Base-by-base conservation (phyloP, 2,329 filamentous ascomycete genomes). In the Chalara sp. region DNA sequence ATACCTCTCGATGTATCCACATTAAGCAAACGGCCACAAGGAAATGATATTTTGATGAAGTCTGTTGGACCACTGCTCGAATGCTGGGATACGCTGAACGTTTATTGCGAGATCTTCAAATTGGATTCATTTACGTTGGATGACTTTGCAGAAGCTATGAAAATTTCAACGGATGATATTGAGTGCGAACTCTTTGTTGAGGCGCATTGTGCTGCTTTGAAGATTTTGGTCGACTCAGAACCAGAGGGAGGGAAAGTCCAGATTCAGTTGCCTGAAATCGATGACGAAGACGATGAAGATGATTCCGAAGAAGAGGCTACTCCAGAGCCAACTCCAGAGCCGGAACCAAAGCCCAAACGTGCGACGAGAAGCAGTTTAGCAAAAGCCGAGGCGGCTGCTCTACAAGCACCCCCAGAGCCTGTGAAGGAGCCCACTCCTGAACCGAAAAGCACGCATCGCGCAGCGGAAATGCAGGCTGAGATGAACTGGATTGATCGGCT, bases 71-170 rank as follows among this genome's bases (percentile, higher is more conserved):
- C 83, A 2, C 72, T 97, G 12, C 71, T 99, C 29, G 92, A 96
- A 69, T 89, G 88, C 0, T 99, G 93, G 93, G 90, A 96, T 61
- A 96, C 91, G 0, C 76, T 99, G 33, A 99, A 96, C 62, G 92
- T 99, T n/a, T 96, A 96, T 65, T 95, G 90, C 64, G 89, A 96
- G 63, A 86, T 96, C 13, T 95, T 95, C 64, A 82, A 89, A 63
- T 76, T 99, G 30, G 93, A 99, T 67, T 97, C 92, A 0, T 99
- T 99, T 65, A 97, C 92, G 0, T 95, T 97, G 62, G 93, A 99
- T 66, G 93, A 99, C 67, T 97, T 91, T 62, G 77, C 96, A 5
- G 87, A 97, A 65, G 86, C 91, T 0, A 83, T 99, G 76, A 79
- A 84, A 46, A 85, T 91, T 52, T 79, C 86, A 0, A 89, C 83